These are phyloP conservation scores for Mucor sp. DNA, from an alignment of 371 early-diverging fungal genomes.

Conservation along the genomic window DNA sequence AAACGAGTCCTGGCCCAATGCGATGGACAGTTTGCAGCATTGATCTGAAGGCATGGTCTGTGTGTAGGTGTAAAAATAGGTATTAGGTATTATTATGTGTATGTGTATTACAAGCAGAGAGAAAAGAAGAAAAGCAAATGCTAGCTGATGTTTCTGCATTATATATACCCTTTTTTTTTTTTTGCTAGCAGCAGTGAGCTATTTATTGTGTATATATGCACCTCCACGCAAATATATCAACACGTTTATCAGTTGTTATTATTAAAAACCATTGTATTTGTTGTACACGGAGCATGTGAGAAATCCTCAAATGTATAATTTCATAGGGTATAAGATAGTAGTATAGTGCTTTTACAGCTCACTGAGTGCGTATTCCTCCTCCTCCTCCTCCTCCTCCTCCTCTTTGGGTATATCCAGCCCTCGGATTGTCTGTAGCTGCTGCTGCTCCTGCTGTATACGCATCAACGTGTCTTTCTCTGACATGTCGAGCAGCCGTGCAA, in stretches of 20 bases:
- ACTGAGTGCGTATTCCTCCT: not conserved
- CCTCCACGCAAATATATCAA: constrained; percentile 1
- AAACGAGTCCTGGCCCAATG: constrained; percentile 13
- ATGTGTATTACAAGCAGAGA: not conserved
- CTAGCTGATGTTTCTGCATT: not conserved
- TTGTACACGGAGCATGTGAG: not conserved
- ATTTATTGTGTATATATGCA: not conserved
- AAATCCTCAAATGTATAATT: not conserved
- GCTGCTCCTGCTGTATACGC: not conserved
- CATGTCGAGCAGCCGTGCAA: constrained; percentile 36
- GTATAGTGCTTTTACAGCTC: not conserved
- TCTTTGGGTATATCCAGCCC: not conserved
- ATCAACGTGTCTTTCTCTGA: constrained; percentile 30
- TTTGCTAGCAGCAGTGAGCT: not conserved
- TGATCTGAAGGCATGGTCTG: not conserved
- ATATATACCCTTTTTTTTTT: not conserved
- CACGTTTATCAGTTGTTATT: constrained; percentile 2
- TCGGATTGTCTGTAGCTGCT: not conserved
- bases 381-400: not conserved
- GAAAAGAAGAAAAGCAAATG: not conserved
- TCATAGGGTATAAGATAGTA: not conserved
- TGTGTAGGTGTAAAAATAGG: not conserved
- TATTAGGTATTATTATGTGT: not conserved
- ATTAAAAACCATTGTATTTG: not conserved
- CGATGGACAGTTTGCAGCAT: not conserved